Percentiles rank a stretch among this genome's conserved stretches.
Conservation (phyloP, 2,329 filamentous ascomycete genomes). For the Madurella mycetomatis region DNA sequence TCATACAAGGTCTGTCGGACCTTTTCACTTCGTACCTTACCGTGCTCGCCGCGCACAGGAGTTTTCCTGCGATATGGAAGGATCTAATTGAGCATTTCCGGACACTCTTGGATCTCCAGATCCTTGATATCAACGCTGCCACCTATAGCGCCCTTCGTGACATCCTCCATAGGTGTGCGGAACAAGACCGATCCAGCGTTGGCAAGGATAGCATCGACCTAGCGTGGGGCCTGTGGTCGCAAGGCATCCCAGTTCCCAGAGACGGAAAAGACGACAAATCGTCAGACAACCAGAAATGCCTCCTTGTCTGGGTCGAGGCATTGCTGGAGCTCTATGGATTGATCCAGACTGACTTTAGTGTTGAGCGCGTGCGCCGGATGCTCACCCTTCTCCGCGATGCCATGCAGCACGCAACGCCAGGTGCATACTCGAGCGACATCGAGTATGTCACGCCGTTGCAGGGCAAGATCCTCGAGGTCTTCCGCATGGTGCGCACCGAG, state of each 20-base stretch:
- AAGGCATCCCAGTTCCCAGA: conserved; percentile 53
- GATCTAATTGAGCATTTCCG: conserved; percentile 67
- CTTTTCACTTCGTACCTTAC: conserved; percentile 74
- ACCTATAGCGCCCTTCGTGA: conserved; percentile 63
- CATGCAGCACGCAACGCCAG: conserved; percentile 64
- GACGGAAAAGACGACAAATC: conserved; percentile 40
- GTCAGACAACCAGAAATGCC: conserved; percentile 70
- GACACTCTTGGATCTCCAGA: conserved; percentile 55
- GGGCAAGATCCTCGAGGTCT: conserved; percentile 60
- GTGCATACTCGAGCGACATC: conserved; percentile 65
- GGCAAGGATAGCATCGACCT: conserved; percentile 52
- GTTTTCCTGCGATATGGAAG: conserved; percentile 71
- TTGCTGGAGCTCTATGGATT: conserved; percentile 76
- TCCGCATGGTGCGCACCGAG: conserved; percentile 65
- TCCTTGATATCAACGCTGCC: conserved; percentile 68
- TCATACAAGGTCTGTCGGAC: conserved; percentile 67
- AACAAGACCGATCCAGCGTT: conserved; percentile 40
- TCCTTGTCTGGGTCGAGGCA: conserved; percentile 77
- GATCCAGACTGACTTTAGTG: conserved; percentile 58
- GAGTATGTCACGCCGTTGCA: conserved; percentile 72
- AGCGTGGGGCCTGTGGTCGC: conserved; percentile 67
- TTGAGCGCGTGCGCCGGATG: conserved; percentile 61
- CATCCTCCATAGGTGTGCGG: conserved; percentile 52
- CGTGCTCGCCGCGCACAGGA: conserved; percentile 59
- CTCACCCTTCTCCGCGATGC: conserved; percentile 66